Base-by-base conservation (phyloP, 139 green algal genomes). In the Astrephomene gubernaculifera region DNA sequence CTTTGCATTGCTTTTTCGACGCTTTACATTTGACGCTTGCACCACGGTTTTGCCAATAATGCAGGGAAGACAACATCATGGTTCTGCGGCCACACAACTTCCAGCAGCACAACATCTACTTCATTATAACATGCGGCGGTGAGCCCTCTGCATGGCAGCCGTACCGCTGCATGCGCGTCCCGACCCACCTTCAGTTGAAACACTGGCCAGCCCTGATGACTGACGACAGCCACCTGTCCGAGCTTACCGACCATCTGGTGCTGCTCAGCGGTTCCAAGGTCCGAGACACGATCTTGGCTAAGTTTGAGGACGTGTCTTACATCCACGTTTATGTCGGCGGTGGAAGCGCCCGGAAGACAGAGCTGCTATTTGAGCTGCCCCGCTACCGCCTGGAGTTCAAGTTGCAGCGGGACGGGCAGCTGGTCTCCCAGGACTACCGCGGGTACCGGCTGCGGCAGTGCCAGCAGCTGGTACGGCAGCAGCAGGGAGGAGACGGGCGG, bases 311-410 rank as follows among this genome's bases (percentile, higher is more conserved):
- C 2, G 49, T 41, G 6, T 4, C 60, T 1, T 92, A 86, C 82
- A 90, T 94, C 36, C 91, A 94, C 44, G 71, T 44, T 4, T 87
- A 70, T 33, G 1, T 14, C 8, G 29, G 8, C 4, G 8, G 6
- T 17, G n/a, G 9, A 21, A 57, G 4, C n/a, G n/a, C 10, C 43
- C 21, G 24, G 25, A 49, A 14, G 27, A 29, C 21, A 65, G 57
- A 65, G 17, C 45, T 92, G 57, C 39, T 75, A 3, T 90, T 87
- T 68, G 86, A 93, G 79, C 82, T 94, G 39, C 88, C 91, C 0
- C 86, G 91, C 2, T 93, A 88, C 35, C 21, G 73, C 4, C 76
- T 94, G 44, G 82, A 91, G 71, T 94, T 94, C 86, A 80, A 90
- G 78, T 67, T 92, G 22, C 65, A 68, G 44, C 29, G 60, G 10